Evolutionary conservation across 192 early-diverging fungal genomes (phyloP).

Genomic region (Endogone sp.): DNA sequence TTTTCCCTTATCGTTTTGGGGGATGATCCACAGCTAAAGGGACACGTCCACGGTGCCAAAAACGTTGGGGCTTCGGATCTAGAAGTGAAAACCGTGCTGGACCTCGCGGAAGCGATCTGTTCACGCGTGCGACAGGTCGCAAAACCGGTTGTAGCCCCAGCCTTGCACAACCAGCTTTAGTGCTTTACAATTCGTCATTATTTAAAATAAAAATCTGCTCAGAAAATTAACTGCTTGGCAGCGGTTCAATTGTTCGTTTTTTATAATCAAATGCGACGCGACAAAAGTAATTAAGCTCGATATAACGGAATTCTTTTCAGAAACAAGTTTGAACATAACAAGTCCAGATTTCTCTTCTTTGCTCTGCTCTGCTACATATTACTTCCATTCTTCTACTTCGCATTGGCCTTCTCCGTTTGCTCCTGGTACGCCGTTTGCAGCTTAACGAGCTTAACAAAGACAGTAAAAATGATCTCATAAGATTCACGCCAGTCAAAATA

Average conservation of each 20-base stretch:
- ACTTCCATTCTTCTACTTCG: not conserved
- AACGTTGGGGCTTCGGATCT: constrained; percentile 15
- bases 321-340: too few species aligned
- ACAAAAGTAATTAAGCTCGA: too few species aligned
- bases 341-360: not conserved
- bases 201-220: too few species aligned
- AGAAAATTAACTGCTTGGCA: too few species aligned
- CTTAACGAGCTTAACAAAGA: not conserved
- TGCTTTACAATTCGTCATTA: not conserved
- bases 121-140: not conserved
- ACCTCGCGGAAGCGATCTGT: constrained; percentile 1
- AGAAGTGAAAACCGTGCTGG: constrained; percentile 8
- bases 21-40: constrained; percentile 7
- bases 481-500: too few species aligned
- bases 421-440: not conserved
- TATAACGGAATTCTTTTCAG: too few species aligned
- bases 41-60: constrained; percentile 14
- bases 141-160: not conserved
- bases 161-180: not conserved
- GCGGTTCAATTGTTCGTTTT: too few species aligned
- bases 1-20: too few species aligned
- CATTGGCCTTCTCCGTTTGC: not conserved
- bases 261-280: too few species aligned
- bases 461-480: too few species aligned
- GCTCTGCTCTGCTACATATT: not conserved